Evolutionary conservation across 257 asterid genomes (phyloP), one percentile per base, ranked within the genome.

Genomic region (Coffea canephora): DNA sequence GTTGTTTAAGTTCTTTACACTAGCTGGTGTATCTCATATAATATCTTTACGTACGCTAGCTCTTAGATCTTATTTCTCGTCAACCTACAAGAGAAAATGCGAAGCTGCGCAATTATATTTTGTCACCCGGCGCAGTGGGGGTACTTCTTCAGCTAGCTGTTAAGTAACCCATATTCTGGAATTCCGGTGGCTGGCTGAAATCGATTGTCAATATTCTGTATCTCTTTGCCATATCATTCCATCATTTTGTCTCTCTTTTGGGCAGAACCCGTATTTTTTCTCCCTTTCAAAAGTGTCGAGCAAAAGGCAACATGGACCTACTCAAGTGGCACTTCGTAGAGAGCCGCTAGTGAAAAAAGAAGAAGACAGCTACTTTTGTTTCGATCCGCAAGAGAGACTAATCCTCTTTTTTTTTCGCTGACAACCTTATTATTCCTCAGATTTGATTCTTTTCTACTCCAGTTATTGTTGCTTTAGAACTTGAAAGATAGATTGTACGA

Each of bases 231-330:
- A 65, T 16, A 76, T 77, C 67, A 66, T 77, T 66, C 80, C 74
- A 66, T 66, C 74, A 65, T 62, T 77, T 66, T 77, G 52, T 77
- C 74, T 6, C 72, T 45, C 79, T 15, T 76, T 45, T 15, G 15
- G 13, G 72, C 8, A n/a, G 59, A 76, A 25, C 48, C 45, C 50
- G 8, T 36, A 16, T 64, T 36, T 74, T 74, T 36, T 6, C 61
- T 74, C 5, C 18, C 57, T 34, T 67, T 52, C 11, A 15, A 36
- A 69, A 68, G 67, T 48, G 80, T 16, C 52, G 67, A 65, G 80
- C 80, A 66, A 64, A 72, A 15, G 46, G 73, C 73, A 76, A 49
- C 75, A 77, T 78, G 81, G 75, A 78, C 81, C 81, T 49, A 78
- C 81, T 75, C 81, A 78, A 78, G 43, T 68, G 69, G 75, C 75